phyloP scores from a whole-genome alignment of 495 filamentous ascomycete species.

The Xylaria cubensis region DNA sequence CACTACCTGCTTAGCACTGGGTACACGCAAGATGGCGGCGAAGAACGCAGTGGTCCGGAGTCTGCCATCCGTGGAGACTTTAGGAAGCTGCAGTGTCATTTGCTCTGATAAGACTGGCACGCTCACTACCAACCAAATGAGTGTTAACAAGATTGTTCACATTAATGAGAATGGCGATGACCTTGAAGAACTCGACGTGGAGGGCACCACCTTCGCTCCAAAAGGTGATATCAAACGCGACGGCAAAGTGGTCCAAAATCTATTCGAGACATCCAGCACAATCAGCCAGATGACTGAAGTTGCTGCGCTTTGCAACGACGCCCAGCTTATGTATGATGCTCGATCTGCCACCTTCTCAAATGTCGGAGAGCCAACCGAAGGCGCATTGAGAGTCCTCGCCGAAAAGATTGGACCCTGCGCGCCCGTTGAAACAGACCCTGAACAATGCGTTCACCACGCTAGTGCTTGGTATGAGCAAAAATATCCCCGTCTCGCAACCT shows the following conservation, averaged over 20 bases:
- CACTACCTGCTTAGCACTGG: conserved; percentile 93
- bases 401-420: conserved; percentile 85
- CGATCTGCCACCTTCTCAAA: conserved; percentile 76
- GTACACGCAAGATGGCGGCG: conserved; percentile 96
- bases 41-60: conserved; percentile 97
- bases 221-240: conserved; percentile 71
- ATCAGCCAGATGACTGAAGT: conserved; percentile 84
- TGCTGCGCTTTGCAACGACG: conserved; percentile 88
- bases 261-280: conserved; percentile 77
- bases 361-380: conserved; percentile 96
- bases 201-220: conserved; percentile 93
- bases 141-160: conserved; percentile 90
- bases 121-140: conserved; percentile 99
- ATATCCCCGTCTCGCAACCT: conserved; percentile 79
- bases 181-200: conserved; percentile 87
- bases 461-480: conserved; percentile 85
- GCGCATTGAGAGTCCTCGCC: conserved; percentile 85
- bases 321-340: conserved; percentile 80
- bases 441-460: conserved; percentile 73
- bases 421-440: conserved; percentile 45
- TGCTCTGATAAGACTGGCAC: conserved; percentile 99
- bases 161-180: conserved; percentile 73
- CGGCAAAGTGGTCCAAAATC: conserved; percentile 72
- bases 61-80: conserved; percentile 94
- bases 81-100: conserved; percentile 99